phyloP scores from a whole-genome alignment of 2,329 filamentous ascomycete species.

The Dryadomyces sulphureus region DNA sequence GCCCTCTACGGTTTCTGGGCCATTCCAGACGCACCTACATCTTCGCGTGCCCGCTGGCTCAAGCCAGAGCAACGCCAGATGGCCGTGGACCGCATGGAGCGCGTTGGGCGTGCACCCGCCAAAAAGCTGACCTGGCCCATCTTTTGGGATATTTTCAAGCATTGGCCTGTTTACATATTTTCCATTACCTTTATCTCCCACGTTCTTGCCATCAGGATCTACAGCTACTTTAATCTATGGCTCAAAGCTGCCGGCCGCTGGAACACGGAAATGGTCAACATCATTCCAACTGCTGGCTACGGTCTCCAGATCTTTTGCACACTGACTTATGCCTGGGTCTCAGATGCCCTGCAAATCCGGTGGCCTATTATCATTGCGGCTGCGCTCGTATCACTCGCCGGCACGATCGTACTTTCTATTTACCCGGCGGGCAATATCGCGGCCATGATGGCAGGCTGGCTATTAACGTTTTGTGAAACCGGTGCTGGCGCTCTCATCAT shows the following conservation, averaged over 20 bases:
- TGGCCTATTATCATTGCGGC: slow-evolving; percentile 31
- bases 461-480: slow-evolving; percentile 6
- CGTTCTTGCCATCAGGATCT: slow-evolving; percentile 8
- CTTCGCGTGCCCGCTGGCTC: slow-evolving; percentile 7
- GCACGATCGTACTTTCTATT: slow-evolving; percentile 6
- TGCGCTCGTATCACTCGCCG: slow-evolving; percentile 6
- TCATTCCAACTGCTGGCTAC: slow-evolving; percentile 22
- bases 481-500: slow-evolving; percentile 8
- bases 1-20: slow-evolving; percentile 12
- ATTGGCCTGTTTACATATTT: slow-evolving; percentile 11
- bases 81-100: slow-evolving; percentile 7
- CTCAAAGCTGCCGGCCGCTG: slow-evolving; percentile 19
- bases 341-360: slow-evolving; percentile 29
- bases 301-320: slow-evolving; percentile 24
- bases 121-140: neutral
- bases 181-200: slow-evolving; percentile 6
- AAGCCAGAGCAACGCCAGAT: slow-evolving; percentile 1
- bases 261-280: slow-evolving; percentile 30
- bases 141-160: slow-evolving; percentile 1
- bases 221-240: slow-evolving; percentile 10
- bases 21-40: slow-evolving; percentile 10
- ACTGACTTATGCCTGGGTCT: slow-evolving; percentile 35
- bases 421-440: slow-evolving; percentile 1
- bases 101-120: neutral
- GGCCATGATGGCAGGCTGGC: slow-evolving; percentile 6